Evolutionary conservation across 2,329 filamentous ascomycete species (phyloP).

Genomic region (Penicillium sp.): DNA sequence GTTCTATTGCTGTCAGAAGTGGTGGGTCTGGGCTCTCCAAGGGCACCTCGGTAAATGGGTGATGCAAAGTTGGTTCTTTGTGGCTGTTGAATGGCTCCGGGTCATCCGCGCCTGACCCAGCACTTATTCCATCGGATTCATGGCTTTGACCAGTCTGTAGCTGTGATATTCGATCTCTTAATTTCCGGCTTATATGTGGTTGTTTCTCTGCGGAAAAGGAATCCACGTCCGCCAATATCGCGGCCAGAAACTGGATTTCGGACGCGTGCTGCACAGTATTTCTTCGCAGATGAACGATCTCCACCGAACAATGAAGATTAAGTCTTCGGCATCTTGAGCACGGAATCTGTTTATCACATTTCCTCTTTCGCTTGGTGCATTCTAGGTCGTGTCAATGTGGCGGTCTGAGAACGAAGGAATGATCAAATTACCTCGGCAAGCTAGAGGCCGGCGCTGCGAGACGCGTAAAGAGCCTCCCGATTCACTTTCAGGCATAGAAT

Average conservation of each 20-base stretch:
- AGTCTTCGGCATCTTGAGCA: conserved; percentile 26
- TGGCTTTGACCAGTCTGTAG: conserved; percentile 20
- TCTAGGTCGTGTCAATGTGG: conserved; percentile 19
- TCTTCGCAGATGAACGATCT: conserved; percentile 25
- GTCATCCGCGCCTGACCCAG: conserved; percentile 1
- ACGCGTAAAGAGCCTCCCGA: conserved; percentile 15
- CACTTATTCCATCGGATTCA: conserved; percentile 1
- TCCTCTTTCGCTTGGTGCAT: conserved; percentile 28
- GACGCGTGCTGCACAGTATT: conserved; percentile 27
- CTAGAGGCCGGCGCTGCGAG: conserved; percentile 27
- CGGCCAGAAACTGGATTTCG: conserved; percentile 27
- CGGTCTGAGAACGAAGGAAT: not conserved
- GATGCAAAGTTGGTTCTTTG: conserved; percentile 3
- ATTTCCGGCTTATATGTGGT: conserved; percentile 6
- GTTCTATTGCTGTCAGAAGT: conserved; percentile 36
- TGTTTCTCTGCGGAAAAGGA: conserved; percentile 6
- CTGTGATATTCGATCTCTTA: conserved; percentile 22
- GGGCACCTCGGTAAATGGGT: conserved; percentile 9
- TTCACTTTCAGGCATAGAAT: conserved; percentile 13
- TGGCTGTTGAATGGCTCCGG: not conserved
- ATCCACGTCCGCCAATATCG: conserved; percentile 23
- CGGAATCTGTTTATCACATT: conserved; percentile 27
- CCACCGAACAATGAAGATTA: conserved; percentile 26
- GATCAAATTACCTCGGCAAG: conserved; percentile 23
- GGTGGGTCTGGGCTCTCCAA: conserved; percentile 24